Evolutionary conservation across 2,329 filamentous ascomycete species (phyloP).

Genomic region (Aspergillus sclerotialis): DNA sequence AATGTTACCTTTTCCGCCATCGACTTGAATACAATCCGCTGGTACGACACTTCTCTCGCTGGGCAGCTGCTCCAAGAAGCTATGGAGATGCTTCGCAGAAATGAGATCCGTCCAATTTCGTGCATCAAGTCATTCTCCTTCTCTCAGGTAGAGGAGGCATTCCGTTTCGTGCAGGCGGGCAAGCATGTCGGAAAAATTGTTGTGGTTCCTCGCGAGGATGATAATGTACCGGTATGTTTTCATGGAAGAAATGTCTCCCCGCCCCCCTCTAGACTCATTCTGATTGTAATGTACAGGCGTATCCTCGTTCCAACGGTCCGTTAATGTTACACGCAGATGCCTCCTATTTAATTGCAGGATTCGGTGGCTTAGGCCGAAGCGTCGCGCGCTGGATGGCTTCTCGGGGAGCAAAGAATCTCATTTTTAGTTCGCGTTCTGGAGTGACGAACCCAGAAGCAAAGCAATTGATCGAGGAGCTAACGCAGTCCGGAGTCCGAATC

Average conservation of each 20-base stretch:
- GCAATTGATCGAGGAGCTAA: constrained; percentile 12
- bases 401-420: constrained; percentile 6
- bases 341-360: constrained; percentile 11
- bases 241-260: neutral
- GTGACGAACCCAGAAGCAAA: neutral
- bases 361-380: constrained; percentile 11
- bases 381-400: constrained; percentile 5
- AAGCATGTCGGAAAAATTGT: constrained; percentile 35
- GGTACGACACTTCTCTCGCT: no score
- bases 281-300: no score
- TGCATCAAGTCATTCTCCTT: neutral
- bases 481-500: constrained; percentile 8
- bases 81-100: neutral
- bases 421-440: constrained; percentile 7
- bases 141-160: constrained; percentile 10
- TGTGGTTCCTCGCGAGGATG: constrained; percentile 16
- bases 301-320: neutral
- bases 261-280: no score
- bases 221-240: neutral
- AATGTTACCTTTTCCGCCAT: constrained; percentile 6
- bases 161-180: constrained; percentile 24
- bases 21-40: constrained; percentile 1
- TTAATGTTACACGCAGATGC: constrained; percentile 1
- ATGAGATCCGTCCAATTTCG: neutral
- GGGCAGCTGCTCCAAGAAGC: neutral